Base-by-base conservation (phyloP, 441 rosid species). In the Arabidopsis hybrid region DNA sequence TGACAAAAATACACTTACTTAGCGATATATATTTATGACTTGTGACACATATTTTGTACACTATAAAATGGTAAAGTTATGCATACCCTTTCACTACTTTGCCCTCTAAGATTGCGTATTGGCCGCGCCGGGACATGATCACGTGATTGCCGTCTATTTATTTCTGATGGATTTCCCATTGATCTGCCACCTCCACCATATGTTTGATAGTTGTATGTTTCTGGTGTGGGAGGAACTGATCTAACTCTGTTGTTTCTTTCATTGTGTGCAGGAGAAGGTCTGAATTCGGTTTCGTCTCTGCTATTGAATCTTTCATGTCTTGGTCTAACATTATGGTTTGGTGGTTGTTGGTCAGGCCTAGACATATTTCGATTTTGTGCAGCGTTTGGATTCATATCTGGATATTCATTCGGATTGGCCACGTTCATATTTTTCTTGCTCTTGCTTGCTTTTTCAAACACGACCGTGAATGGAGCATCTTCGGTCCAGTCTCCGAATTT, bases 401-500 rank as follows among this genome's bases (percentile, higher is more conserved):
- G 79, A 69, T 69, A 69, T 60, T 63, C 71, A 9, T 39, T 63
- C 3, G 61, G 74, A 13, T 56, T 69, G 4, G 79, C 64, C 21
- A 29, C 21, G 75, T n/a, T 76, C 59, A n/a, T 8, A 11, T 21
- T 10, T 8, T 38, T 49, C 67, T 52, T 70, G 51, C 36, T 62
- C 8, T 26, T 57, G 11, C 75, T 76, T 11, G 71, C 80, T 49
- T 70, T 64, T 0, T 76, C 80, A 39, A 76, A 76, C 60, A 76
- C 56, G 35, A 70, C 31, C 8, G 80, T 47, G 18, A 76, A 58
- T 58, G 61, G 49, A 39, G 65, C 61, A 76, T 76, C 80, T 76
- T 70, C 55, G 0, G 29, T 42, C 80, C 80, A 76, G 31, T 76
- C 67, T 64, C 80, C 80, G n/a, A 76, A 76, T 32, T 70, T 76